Evolutionary conservation across 1,284 basidiomycete species (phyloP), one percentile per base, ranked within the genome.

Genomic region (Blastosporella zonata): DNA sequence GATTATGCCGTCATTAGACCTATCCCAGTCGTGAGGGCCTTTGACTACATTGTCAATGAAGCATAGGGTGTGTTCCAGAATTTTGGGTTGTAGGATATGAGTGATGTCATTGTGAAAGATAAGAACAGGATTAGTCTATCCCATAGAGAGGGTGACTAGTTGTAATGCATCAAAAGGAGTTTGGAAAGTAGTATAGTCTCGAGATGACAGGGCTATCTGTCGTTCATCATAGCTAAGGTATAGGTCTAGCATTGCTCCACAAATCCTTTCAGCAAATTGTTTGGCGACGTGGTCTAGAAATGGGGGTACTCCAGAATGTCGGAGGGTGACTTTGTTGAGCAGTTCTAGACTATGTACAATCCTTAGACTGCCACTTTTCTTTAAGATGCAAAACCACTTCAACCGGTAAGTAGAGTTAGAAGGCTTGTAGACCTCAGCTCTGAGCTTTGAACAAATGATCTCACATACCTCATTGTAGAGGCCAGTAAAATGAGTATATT

Each of bases 101-200:
- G 58, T 59, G 4, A 71, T 50, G 38, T 66, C 55, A 6, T 57
- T 57, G 13, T 71, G 67, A 27, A 67, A 61, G 7, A 65, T 61
- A 0, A 54, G 56, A 1, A 64, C 54, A 0, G 63, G 65, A 39
- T 71, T 68, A 0, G 67, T 69, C 54, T 55, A 71, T 0, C 69
- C 70, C 64, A 64, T 66, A 0, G 67, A 69, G 0, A 71, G 47
- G 0, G 55, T 55, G 7, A 52, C 50, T 0, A 70, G 57, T 13
- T 49, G 36, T 3, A 55, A 22, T 0, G 58, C 46, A 0, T 61
- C 61, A 10, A 56, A 36, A 2, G 59, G 61, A 0, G 58, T 60
- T 33, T 62, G 55, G 35, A 63, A 65, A 0, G 56, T 54, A 0
- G 64, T 66, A 2, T 55, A 45, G 25, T 62, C 60, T n/a, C 55